phyloP scores from a whole-genome alignment of 371 early-diverging fungal species.

The Saksenaea vasiformis region DNA sequence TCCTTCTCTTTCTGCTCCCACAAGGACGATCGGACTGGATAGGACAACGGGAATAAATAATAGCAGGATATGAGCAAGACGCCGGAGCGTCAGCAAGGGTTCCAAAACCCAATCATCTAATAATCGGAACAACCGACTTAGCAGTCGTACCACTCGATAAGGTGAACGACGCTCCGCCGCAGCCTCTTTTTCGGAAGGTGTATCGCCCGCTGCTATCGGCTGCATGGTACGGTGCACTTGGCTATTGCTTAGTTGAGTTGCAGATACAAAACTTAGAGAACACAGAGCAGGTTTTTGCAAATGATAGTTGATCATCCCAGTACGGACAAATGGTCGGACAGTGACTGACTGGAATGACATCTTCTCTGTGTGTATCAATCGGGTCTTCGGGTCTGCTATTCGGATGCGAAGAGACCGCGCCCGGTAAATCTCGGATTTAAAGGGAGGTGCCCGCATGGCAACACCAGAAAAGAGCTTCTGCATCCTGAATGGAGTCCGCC shows the following conservation, averaged over 20 bases:
- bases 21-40: slow-evolving; percentile 52
- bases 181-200: slow-evolving; percentile 35
- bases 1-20: slow-evolving; percentile 56
- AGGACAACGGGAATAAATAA: slow-evolving; percentile 69
- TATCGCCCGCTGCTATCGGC: not conserved
- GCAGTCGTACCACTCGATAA: slow-evolving; percentile 18
- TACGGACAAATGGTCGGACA: not conserved
- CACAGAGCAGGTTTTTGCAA: not conserved
- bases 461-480: slow-evolving; percentile 8
- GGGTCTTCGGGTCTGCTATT: not conserved
- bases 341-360: not conserved
- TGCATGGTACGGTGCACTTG: not conserved
- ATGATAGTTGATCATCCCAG: not conserved
- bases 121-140: slow-evolving; percentile 28
- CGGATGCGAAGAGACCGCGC: not conserved
- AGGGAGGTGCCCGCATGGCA: not conserved
- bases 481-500: slow-evolving; percentile 2
- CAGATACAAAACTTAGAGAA: not conserved
- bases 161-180: slow-evolving; percentile 15
- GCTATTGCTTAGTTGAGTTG: not conserved
- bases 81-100: slow-evolving; percentile 55
- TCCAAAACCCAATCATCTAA: slow-evolving; percentile 58
- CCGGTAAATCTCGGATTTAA: not conserved
- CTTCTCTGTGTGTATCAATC: not conserved
- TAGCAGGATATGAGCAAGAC: slow-evolving; percentile 59